Evolutionary conservation across 495 filamentous ascomycete genomes (phyloP).

Genomic region (Emericellopsis terricola): DNA sequence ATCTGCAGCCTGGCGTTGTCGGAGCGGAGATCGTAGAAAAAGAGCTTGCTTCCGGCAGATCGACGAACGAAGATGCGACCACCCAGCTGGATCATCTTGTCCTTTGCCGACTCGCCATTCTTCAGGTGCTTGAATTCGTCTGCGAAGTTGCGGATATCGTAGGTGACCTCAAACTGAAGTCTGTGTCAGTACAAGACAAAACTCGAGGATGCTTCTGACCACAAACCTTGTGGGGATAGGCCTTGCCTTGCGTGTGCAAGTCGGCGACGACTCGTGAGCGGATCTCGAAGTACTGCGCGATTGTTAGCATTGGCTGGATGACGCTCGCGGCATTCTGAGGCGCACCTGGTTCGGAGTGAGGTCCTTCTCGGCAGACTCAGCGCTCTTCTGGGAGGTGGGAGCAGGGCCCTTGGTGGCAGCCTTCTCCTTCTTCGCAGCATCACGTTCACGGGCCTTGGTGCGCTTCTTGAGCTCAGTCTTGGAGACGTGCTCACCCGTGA

Average conservation of each 20-base stretch:
- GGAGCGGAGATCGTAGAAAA: slow-evolving; percentile 83
- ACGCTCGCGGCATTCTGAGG: too few species aligned
- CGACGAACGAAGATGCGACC: slow-evolving; percentile 85
- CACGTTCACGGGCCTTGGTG: slow-evolving; percentile 75
- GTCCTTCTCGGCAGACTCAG: slow-evolving; percentile 24
- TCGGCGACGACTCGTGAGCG: slow-evolving; percentile 71
- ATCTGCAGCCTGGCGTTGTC: slow-evolving; percentile 71
- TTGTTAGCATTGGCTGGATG: too few species aligned
- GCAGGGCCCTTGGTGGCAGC: slow-evolving; percentile 44
- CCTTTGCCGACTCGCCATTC: slow-evolving; percentile 67
- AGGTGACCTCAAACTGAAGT: slow-evolving; percentile 56
- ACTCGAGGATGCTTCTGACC: not conserved
- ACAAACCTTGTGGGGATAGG: slow-evolving; percentile 76
- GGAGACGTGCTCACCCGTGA: slow-evolving; percentile 68
- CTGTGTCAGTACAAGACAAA: not conserved
- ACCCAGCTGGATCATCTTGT: slow-evolving; percentile 53
- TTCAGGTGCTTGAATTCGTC: slow-evolving; percentile 56
- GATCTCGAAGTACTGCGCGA: slow-evolving; percentile 88
- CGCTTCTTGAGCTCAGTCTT: slow-evolving; percentile 92
- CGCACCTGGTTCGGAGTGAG: slow-evolving; percentile 61
- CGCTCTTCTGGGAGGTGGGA: slow-evolving; percentile 35
- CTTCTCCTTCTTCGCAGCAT: slow-evolving; percentile 75
- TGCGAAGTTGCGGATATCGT: slow-evolving; percentile 59
- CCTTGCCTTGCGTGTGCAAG: slow-evolving; percentile 65
- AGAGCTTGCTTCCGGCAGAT: slow-evolving; percentile 61